Evolutionary conservation across 2,329 filamentous ascomycete species (phyloP), one percentile per base, ranked within the genome.

Genomic region (Curvularia spicifera): DNA sequence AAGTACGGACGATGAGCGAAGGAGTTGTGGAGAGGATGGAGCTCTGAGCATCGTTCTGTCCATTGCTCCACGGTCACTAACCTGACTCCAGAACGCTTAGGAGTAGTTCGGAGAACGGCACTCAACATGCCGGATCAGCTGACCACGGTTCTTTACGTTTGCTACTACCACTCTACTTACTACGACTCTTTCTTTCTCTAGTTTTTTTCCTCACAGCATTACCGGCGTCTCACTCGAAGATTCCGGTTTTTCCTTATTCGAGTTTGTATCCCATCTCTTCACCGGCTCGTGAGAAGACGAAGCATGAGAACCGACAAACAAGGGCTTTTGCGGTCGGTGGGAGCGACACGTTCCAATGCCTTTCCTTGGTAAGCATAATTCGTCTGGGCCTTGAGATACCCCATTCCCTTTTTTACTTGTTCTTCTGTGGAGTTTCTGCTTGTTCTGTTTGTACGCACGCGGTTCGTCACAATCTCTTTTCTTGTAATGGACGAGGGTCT

Each of bases 11-110:
- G 3, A 79, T 84, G 78, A 84, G 82, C 61, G 82, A 85, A 68
- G 81, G 84, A 54, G 78, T 84, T 53, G 78, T 80, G 47, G 83
- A 84, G 47, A 76, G 76, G 10, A 83, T 85, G 80, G 83, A 85
- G 61, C 76, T 84, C 48, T 84, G 54, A 67, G 33, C 35, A 39
- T 12, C 15, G 15, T 29, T 12, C 13, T 7, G 28, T 28, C 18
- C 29, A 20, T 18, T 12, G n/a, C 1, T 13, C 8, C 18, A 26
- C 44, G 7, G 6, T 6, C 26, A 28, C 26, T 28, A 4, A 28
- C 26, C 26, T 28, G 8, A 28, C 26, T 28, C 26, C n/a, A 29
- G 26, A 29, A 29, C 8, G 43, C 29, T n/a, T 47, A 47, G 51
- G 43, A 29, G 26, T 13, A n/a, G 28, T 33, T 13, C 18, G 1